Evolutionary conservation across 176 grass and related monocot species (phyloP).

Genomic region (Poa pratensis): DNA sequence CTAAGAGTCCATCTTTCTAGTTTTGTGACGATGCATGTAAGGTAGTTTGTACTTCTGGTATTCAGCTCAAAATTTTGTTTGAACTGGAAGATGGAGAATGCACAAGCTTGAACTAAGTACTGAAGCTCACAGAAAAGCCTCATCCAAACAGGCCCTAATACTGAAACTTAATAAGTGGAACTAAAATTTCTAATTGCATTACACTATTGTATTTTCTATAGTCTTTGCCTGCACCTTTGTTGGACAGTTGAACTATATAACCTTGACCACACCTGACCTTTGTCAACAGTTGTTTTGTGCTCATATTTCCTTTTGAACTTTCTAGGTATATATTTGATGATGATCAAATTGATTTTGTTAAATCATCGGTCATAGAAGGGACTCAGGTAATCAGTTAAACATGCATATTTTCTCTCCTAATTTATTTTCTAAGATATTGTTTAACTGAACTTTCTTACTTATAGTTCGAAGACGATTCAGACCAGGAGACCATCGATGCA

Average conservation of each 20-base stretch:
- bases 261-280: not conserved
- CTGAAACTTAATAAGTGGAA: conserved; percentile 1
- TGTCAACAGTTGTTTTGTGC: conserved; percentile 5
- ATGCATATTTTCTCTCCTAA: conserved; percentile 25
- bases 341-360: conserved; percentile 91
- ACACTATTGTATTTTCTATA: not conserved
- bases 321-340: conserved; percentile 91
- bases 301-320: conserved; percentile 26
- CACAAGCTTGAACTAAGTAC: conserved; percentile 12
- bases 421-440: conserved; percentile 26
- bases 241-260: conserved; percentile 3
- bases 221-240: conserved; percentile 4
- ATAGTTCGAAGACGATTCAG: conserved; percentile 62
- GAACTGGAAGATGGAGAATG: not conserved
- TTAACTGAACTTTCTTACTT: conserved; percentile 37
- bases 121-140: conserved; percentile 21
- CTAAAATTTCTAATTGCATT: conserved; percentile 8
- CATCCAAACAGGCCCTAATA: not conserved
- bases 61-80: conserved; percentile 9
- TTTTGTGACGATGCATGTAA: conserved; percentile 18
- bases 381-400: conserved; percentile 51
- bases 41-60: not conserved
- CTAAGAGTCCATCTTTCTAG: conserved; percentile 14
- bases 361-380: conserved; percentile 84
- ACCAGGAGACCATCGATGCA: conserved; percentile 59